Evolutionary conservation across 331 rosid genomes (phyloP), one percentile per base, ranked within the genome.

Genomic region (Saraca asoca): DNA sequence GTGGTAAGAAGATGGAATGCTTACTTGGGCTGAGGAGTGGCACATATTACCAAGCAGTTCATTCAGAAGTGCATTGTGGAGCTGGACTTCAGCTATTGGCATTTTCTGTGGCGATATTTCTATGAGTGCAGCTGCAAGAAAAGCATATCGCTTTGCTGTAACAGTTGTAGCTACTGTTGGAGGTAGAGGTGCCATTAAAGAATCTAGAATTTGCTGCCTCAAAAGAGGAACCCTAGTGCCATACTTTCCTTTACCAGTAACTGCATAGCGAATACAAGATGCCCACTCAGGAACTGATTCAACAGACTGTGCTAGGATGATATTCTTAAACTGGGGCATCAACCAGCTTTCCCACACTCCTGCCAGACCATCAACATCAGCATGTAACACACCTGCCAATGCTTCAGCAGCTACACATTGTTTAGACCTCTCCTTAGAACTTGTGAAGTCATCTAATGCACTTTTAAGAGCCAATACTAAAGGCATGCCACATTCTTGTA

Each of bases 351-450:
- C 91, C 99, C 99, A 94, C 72, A 81, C 90, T 75, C 53, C 95
- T 29, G 74, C 74, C 46, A 94, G 83, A 61, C 96, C 99, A 15
- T 83, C 83, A 9, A 94, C 77, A 81, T 94, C 99, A 73, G 99
- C 90, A 80, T 94, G 96, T 70, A 94, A 74, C 62, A 88, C 85
- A 57, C 99, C 99, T 34, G 97, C 99, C 71, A 94, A 78, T 43
- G 97, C 99, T 80, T 94, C 99, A 51, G 99, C 99, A 50, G 99
- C 99, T 53, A 94, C 96, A 62, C 97, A 94, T 73, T 90, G 99
- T 83, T 94, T 94, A 71, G 97, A 86, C 78, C 99, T 86, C 84
- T 94, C 99, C 82, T 91, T 94, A 45, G 97, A 88, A 85, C 70
- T 75, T 15, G 89, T 68, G 72, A 88, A 94, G 80, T 90, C 99